phyloP scores from a whole-genome alignment of 177 flowering plant genomes.

The Vitis hybrid region DNA sequence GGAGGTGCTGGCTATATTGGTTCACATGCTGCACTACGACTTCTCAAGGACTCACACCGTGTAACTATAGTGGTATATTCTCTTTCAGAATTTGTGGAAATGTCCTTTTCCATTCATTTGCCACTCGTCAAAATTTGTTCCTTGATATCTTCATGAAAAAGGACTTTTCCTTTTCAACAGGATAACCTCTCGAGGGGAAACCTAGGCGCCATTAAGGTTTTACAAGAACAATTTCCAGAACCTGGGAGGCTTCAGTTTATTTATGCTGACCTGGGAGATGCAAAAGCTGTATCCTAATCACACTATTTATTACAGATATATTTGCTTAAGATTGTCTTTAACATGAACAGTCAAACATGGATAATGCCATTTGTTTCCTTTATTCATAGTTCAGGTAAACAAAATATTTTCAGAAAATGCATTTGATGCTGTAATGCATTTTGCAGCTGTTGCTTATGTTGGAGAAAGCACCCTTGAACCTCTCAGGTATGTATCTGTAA shows the following conservation, averaged over 20 bases:
- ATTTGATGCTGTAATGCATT: conserved; percentile 98
- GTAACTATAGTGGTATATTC: conserved; percentile 88
- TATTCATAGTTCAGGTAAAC: conserved; percentile 60
- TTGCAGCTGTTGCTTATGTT: conserved; percentile 98
- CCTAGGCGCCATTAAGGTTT: conserved; percentile 76
- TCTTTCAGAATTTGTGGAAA: not conserved
- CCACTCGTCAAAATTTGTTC: not conserved
- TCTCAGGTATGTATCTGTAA: conserved; percentile 54
- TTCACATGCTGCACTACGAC: conserved; percentile 89
- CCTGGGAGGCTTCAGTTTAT: conserved; percentile 93
- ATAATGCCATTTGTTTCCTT: conserved; percentile 31
- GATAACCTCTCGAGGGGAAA: conserved; percentile 97
- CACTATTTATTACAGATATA: not conserved
- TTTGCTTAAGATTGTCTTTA: not conserved
- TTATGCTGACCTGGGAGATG: conserved; percentile 93
- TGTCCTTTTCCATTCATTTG: not conserved
- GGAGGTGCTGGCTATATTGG: conserved; percentile 99
- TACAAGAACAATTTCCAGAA: conserved; percentile 77
- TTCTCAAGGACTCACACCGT: conserved; percentile 76
- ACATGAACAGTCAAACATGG: not conserved
- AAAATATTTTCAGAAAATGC: conserved; percentile 87
- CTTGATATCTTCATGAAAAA: conserved; percentile 1
- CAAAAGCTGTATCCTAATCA: conserved; percentile 75
- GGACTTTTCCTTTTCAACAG: conserved; percentile 32
- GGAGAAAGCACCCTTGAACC: conserved; percentile 98